These are phyloP conservation scores for Yamadazyma phyllophila DNA, from an alignment of 805 yeast genomes.

Conservation along the genomic window DNA sequence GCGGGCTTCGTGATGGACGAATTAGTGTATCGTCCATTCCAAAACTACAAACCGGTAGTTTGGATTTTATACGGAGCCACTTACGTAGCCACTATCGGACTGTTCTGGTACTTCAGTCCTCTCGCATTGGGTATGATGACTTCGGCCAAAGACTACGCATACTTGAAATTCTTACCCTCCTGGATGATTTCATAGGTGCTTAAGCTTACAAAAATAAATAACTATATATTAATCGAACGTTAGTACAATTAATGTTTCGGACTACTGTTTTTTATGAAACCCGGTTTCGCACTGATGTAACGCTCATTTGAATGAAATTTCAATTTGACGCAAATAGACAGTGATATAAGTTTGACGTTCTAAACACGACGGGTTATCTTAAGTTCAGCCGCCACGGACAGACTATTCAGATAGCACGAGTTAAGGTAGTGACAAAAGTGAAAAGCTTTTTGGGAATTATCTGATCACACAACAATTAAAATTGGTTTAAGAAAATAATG, in stretches of 20 bases:
- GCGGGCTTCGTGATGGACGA: constrained; percentile 58
- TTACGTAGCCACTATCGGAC: constrained; percentile 51
- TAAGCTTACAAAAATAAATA: not conserved
- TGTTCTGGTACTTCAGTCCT: constrained; percentile 62
- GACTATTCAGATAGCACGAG: too few species aligned
- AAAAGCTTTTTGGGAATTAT: not conserved
- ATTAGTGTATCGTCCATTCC: constrained; percentile 17
- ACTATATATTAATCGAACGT: too few species aligned
- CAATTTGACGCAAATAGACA: not conserved
- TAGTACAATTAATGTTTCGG: not conserved
- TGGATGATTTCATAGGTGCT: constrained; percentile 18
- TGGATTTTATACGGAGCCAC: constrained; percentile 39
- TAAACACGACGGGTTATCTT: not conserved
- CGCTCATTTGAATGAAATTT: constrained; percentile 4
- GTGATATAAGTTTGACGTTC: not conserved
- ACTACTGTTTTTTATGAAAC: not conserved
- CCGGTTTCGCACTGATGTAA: constrained; percentile 9
- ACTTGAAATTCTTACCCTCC: constrained; percentile 29
- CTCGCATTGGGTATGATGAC: constrained; percentile 77
- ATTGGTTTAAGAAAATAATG: constrained; percentile 4
- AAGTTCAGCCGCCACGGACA: not conserved
- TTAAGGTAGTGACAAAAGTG: not conserved
- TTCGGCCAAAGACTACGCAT: constrained; percentile 23
- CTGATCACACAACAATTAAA: not conserved
- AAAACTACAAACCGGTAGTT: constrained; percentile 15